phyloP scores from a whole-genome alignment of 805 yeast species.

The Myxozyma nipponensis region DNA sequence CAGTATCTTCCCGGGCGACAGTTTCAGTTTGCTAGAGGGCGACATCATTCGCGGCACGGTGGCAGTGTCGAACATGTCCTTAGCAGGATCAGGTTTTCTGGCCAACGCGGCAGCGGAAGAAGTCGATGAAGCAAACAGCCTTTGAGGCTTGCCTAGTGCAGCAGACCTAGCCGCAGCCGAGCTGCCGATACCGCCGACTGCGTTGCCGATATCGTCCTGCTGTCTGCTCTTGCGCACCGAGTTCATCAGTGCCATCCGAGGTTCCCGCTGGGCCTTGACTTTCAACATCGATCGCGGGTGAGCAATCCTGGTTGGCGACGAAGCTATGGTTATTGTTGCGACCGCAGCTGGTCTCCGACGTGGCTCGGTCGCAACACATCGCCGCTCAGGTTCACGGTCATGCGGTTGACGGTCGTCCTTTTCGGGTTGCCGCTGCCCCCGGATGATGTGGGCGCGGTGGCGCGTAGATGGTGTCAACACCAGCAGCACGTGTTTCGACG shows the following conservation, averaged over 20 bases:
- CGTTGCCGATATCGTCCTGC: neutral
- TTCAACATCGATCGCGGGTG: slow-evolving; percentile 10
- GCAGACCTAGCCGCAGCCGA: slow-evolving; percentile 15
- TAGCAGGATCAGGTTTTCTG: neutral
- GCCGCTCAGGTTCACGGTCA: neutral
- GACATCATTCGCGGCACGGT: neutral
- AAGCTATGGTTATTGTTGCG: neutral
- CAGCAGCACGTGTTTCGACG: neutral
- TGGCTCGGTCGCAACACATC: neutral
- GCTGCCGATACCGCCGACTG: neutral
- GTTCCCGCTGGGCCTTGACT: slow-evolving; percentile 21
- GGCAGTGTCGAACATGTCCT: neutral
- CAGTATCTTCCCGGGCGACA: neutral
- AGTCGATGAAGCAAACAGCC: neutral
- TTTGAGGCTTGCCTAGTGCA: slow-evolving; percentile 20
- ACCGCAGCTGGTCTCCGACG: neutral
- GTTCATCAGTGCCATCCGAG: slow-evolving; percentile 11
- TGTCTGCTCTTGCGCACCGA: slow-evolving; percentile 9
- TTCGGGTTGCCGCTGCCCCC: neutral
- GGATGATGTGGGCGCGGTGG: neutral
- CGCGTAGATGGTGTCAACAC: slow-evolving; percentile 2
- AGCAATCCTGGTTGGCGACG: slow-evolving; percentile 8
- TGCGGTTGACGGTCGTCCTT: no score
- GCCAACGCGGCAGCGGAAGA: no score
- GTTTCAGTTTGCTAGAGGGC: neutral